phyloP scores from a whole-genome alignment of 192 early-diverging fungal species.

The Geranomyces variabilis region DNA sequence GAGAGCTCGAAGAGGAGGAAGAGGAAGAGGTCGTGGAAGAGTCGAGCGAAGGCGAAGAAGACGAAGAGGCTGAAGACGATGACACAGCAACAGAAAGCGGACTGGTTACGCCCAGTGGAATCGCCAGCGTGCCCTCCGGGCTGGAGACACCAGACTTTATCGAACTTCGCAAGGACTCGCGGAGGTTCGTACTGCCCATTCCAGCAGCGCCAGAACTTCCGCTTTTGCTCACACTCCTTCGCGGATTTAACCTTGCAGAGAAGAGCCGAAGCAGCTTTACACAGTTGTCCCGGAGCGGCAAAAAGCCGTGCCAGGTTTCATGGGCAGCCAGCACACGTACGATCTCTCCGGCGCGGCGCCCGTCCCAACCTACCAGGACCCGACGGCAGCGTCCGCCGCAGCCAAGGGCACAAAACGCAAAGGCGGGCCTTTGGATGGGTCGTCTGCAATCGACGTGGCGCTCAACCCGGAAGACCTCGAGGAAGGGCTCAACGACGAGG shows the following conservation, averaged over 20 bases:
- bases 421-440: conserved; percentile 20
- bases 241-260: conserved; percentile 1
- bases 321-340: conserved; percentile 94
- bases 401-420: conserved; percentile 54
- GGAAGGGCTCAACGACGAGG: conserved; percentile 71
- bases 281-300: conserved; percentile 82
- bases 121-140: conserved; percentile 72
- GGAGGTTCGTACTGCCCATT: conserved; percentile 39
- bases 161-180: conserved; percentile 81
- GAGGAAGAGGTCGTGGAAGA: conserved; percentile 75
- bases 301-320: conserved; percentile 70
- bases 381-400: neutral
- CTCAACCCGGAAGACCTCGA: conserved; percentile 92
- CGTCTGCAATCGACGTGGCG: conserved; percentile 73
- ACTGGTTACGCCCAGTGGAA: conserved; percentile 83
- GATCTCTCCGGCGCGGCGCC: conserved; percentile 62
- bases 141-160: conserved; percentile 84
- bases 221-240: no score
- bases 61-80: conserved; percentile 49
- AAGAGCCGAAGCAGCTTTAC: conserved; percentile 68
- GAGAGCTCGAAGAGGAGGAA: conserved; percentile 84
- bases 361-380: conserved; percentile 45
- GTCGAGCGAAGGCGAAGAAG: conserved; percentile 62
- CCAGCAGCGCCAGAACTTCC: no score
- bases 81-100: conserved; percentile 60